Base-by-base conservation (phyloP, 2,329 filamentous ascomycete species). In the Mycogone perniciosa region DNA sequence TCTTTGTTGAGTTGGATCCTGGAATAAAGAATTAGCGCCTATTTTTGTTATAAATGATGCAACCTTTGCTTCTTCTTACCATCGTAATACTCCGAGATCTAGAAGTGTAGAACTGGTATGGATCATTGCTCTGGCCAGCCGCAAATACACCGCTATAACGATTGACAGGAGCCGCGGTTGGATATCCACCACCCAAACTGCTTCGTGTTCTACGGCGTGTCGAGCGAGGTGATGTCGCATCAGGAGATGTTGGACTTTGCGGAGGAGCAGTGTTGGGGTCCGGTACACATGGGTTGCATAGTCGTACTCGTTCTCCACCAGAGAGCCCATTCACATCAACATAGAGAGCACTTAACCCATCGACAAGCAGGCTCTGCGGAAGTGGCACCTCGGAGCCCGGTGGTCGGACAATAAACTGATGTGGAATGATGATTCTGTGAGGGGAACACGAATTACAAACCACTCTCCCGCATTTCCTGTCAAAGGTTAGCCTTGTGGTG, bases 401-500 rank as follows among this genome's bases (percentile, higher is more conserved):
- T 3, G 88, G 87, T 44, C 86, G 85, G 29, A 96, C 90, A 57
- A 97, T 96, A 66, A 89, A 97, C 64, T 93, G 88, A 57, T 91
- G 81, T 1, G 92, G 92, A 56, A 97, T 96, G 4, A 88, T 95
- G 64, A 97, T 97, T 54, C 90, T 82, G 67, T 97, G 92, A 4
- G 92, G 92, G 3, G 92, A 96, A 71, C 92, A 97, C 20, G 82
- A 77, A 52, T 85, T 84, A 68, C 92, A 97, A 27, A 97, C 92
- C 7, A 97, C 91, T 54, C 90, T 78, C 42, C 92, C 92, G 65
- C 92, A 97, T 79, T 96, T 96, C 59, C 85, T 87, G 44, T 20
- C 20, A 10, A n/a, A 10, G 6, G 42, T 63, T 42, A 61, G 58
- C 48, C 31, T 48, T 46, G 39, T 20, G 10, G n/a, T 13, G 11